Percentiles rank a stretch among this genome's conserved stretches.
Conservation (phyloP, 495 filamentous ascomycete genomes). For the Penicillium salamii region DNA sequence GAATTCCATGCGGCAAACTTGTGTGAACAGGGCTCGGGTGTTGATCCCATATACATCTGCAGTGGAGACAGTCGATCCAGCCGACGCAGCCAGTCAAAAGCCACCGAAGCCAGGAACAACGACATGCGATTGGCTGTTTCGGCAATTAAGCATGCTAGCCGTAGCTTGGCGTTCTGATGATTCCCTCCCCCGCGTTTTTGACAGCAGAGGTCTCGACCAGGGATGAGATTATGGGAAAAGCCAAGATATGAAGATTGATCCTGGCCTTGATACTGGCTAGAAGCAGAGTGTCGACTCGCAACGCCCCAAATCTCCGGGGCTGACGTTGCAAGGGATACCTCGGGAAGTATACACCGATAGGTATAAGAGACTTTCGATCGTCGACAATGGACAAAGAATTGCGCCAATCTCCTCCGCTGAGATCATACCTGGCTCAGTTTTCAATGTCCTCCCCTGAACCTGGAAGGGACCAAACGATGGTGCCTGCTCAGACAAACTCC, state of each 20-base stretch:
- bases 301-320: neutral
- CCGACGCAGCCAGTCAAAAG: conserved; percentile 2
- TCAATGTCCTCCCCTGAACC: neutral
- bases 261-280: neutral
- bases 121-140: conserved; percentile 3
- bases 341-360: neutral
- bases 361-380: neutral
- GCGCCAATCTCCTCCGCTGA: neutral
- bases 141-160: conserved; percentile 5
- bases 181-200: conserved; percentile 7
- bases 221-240: neutral
- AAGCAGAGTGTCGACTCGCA: neutral
- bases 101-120: neutral
- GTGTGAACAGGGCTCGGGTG: neutral
- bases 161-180: conserved; percentile 1
- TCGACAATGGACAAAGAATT: neutral
- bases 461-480: neutral
- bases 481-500: neutral
- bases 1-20: neutral
- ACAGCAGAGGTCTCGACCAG: neutral
- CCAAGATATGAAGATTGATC: neutral
- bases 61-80: neutral
- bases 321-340: neutral
- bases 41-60: neutral
- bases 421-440: neutral